A percentile compares a stretch with the other conserved stretches of the same genome.
Conservation (phyloP, 495 filamentous ascomycete genomes). For the Thermothielavioides terrestris region DNA sequence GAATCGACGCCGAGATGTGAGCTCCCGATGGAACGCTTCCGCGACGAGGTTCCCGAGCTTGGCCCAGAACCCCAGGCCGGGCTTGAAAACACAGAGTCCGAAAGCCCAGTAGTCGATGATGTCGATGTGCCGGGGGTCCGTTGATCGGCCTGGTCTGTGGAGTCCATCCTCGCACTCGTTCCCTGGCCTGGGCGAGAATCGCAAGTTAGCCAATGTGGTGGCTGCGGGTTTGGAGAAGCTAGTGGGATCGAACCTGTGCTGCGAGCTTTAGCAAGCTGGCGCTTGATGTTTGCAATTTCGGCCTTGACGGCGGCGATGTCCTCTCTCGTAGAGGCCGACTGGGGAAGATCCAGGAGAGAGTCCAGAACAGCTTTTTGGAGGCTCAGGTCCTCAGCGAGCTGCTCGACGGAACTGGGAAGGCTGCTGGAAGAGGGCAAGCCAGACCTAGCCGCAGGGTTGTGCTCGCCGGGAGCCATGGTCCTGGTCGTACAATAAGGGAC, state of each 20-base stretch:
- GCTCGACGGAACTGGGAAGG: not conserved
- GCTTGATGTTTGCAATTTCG: not conserved
- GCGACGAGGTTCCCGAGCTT: conserved; percentile 2
- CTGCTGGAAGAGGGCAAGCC: not conserved
- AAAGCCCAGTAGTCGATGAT: conserved; percentile 10
- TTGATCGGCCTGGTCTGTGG: not conserved
- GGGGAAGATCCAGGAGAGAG: conserved; percentile 4
- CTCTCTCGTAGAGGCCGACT: not conserved
- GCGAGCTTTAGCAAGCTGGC: not conserved
- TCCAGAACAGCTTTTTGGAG: conserved; percentile 1
- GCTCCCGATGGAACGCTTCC: conserved; percentile 32
- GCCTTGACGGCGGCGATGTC: not conserved
- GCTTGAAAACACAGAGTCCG: conserved; percentile 5
- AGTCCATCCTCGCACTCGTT: not conserved
- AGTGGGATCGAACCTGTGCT: not conserved
- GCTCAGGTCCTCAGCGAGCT: conserved; percentile 8
- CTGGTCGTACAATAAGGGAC: not conserved
- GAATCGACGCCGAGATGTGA: conserved; percentile 14
- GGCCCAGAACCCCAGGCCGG: not conserved
- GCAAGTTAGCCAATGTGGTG: not conserved
- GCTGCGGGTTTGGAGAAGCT: too few species aligned
- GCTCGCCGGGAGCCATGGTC: not conserved
- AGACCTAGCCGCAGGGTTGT: not conserved
- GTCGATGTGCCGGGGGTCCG: not conserved
- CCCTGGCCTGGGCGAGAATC: not conserved